These are phyloP conservation scores for Coemansia sp. DNA, from an alignment of 192 early-diverging fungal species.

Conservation along the genomic window DNA sequence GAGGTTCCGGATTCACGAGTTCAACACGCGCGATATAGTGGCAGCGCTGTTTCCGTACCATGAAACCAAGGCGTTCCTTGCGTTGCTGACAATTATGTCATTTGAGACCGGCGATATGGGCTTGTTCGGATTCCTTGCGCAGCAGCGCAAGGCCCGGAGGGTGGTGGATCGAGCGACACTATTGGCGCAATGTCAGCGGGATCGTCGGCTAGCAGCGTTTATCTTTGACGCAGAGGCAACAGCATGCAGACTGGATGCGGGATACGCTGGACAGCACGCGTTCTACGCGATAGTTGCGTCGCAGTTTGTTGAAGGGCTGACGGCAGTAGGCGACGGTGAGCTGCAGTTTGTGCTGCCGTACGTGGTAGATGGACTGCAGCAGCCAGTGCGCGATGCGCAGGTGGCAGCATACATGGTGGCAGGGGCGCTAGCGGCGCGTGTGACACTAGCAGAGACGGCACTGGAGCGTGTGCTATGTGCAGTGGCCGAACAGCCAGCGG, in stretches of 20 bases:
- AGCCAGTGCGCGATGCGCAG: conserved; percentile 29
- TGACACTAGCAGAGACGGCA: conserved; percentile 29
- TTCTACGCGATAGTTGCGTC: conserved; percentile 43
- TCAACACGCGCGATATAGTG: conserved; percentile 78
- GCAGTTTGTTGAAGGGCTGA: conserved; percentile 39
- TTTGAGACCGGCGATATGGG: conserved; percentile 58
- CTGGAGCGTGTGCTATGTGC: conserved; percentile 32
- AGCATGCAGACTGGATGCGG: conserved; percentile 27
- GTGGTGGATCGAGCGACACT: conserved; percentile 70
- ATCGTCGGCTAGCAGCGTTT: conserved; percentile 72
- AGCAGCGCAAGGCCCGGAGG: conserved; percentile 48
- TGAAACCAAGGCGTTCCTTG: conserved; percentile 84
- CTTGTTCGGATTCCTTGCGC: conserved; percentile 41
- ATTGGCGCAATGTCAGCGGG: conserved; percentile 66
- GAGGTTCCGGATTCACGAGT: conserved; percentile 80
- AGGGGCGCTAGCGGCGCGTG: conserved; percentile 32
- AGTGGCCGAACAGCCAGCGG: conserved; percentile 21
- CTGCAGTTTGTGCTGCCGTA: conserved; percentile 47
- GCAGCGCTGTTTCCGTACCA: conserved; percentile 88
- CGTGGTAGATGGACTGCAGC: conserved; percentile 34
- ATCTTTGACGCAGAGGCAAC: conserved; percentile 65
- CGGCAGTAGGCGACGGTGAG: conserved; percentile 17
- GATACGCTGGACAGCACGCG: conserved; percentile 40
- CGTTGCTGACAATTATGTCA: conserved; percentile 73
- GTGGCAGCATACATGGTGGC: conserved; percentile 47